Evolutionary conservation across 2,329 filamentous ascomycete genomes (phyloP), one percentile per base, ranked within the genome.

Genomic region (Metarhizium brunneum): DNA sequence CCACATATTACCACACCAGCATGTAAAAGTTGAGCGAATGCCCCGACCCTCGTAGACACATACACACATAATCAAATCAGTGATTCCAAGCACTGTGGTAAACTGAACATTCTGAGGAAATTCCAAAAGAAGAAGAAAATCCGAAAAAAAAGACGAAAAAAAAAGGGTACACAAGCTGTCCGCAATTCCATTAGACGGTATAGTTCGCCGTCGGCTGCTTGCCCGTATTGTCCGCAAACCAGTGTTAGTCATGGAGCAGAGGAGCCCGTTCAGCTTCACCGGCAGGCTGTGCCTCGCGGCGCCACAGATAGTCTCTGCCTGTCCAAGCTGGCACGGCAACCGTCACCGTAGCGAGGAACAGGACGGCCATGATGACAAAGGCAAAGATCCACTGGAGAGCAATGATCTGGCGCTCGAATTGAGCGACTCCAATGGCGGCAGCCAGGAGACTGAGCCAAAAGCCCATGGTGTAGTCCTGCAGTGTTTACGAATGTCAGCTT

Each of bases 331-430:
- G 86, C 38, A 88, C 70, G 2, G 82, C 86, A 53, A 90, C 76
- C 16, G 79, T 70, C 2, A 88, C 64, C 1, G 87, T 90, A 18
- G 82, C 72, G 20, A 91, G 69, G 68, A 94, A 87, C 54, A 95
- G 80, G 30, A 88, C 68, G 1, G 78, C 82, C 78, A 92, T 91
- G 68, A 95, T 90, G 59, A 84, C 77, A 66, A 95, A 94, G 38
- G 90, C 88, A 68, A 95, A 95, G 71, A 95, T 92, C 90, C 90
- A 95, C 73, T 96, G 91, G 60, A 95, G 77, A 6, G 89, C 88
- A 61, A 95, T 77, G 57, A 86, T 71, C 68, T 90, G 84, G 64
- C 80, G 78, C 52, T 84, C 74, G 73, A 95, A 85, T 69, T 96
- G 91, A 14, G 83, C 81, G 16, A 94, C 83, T 13, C 88, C 90